Evolutionary conservation across 768 basidiomycete species (phyloP), one percentile per base, ranked within the genome.

Genomic region (Mycena rebaudengoi): DNA sequence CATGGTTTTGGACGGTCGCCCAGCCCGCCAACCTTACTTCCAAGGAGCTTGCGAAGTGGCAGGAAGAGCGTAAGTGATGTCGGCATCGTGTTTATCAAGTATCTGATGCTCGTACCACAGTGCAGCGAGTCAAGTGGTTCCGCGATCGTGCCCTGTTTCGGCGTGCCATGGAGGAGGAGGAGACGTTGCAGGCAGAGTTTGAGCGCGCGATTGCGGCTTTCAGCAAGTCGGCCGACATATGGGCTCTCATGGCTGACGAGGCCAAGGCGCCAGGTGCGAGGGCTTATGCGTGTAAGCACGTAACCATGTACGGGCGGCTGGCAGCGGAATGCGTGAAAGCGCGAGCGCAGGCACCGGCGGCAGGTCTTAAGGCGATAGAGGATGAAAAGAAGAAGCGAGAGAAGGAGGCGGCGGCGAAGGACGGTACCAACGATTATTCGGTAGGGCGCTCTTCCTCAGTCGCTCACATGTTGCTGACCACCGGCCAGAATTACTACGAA

Each of bases 111-210:
- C 5, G 3, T 25, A 13, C 28, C 37, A 16, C 21, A 67, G 66
- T 64, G 56, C 48, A 52, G 20, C 62, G 52, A 11, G 66, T 67
- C 7, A 55, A 53, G 18, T 67, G 66, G 62, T 67, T 64, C 25
- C 56, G 62, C 14, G 39, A 37, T 7, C 48, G 62, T 1, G 66
- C 62, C 2, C 46, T 58, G 11, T 33, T 29, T 4, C 33, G 58
- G 14, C 43, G 54, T 7, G 53, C 53, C 10, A 20, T 44, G 8
- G 66, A 67, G 28, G 66, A 64, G 35, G 39, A 53, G 6, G 56
- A 67, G 18, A 67, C 63, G 5, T 43, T 67, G 4, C 40, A 67
- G 18, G 62, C 52, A 12, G 65, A 67, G 32, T 45, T 67, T 18
- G 29, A 30, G 28, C 48, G 65, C 7, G 40, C 65, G 10, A 18